These are phyloP conservation scores for Dimocarpus longan DNA, from an alignment of 345 rosid species.

Conservation along the genomic window DNA sequence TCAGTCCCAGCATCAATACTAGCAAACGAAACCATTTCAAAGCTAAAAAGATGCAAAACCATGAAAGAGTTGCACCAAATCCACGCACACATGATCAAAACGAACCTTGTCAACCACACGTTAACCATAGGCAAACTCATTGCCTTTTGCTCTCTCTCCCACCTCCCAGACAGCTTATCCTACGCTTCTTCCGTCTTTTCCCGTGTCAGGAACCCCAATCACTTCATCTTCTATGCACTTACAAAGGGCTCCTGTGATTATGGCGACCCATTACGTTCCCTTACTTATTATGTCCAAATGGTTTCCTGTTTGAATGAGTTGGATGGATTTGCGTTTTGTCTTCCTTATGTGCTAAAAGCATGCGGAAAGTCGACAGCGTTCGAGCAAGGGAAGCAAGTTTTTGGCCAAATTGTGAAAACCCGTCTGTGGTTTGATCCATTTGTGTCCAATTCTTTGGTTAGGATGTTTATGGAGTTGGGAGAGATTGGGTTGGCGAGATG, in stretches of 20 bases:
- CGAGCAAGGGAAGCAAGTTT: constrained; percentile 12
- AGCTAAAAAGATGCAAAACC: constrained; percentile 9
- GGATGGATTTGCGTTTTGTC: not conserved
- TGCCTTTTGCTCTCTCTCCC: constrained; percentile 11
- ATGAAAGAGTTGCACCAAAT: constrained; percentile 13
- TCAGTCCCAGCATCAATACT: not conserved
- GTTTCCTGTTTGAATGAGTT: constrained; percentile 5
- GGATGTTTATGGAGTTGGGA: constrained; percentile 10
- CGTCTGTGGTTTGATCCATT: constrained; percentile 8
- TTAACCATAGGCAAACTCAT: constrained; percentile 16
- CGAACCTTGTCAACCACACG: constrained; percentile 4
- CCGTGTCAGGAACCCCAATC: constrained; percentile 8
- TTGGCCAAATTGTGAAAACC: constrained; percentile 8
- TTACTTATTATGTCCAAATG: constrained; percentile 8
- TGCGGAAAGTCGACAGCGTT: constrained; percentile 14
- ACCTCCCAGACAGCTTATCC: constrained; percentile 5
- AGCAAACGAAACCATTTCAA: not conserved
- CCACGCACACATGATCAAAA: constrained; percentile 17
- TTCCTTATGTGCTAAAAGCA: constrained; percentile 18
- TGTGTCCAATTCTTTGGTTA: constrained; percentile 12
- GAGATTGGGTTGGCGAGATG: constrained; percentile 5
- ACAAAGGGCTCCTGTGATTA: constrained; percentile 12
- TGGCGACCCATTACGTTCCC: constrained; percentile 1
- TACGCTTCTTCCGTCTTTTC: constrained; percentile 9
- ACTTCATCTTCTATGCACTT: constrained; percentile 1